A percentile compares a stretch with the other conserved stretches of the same genome.
Evolutionary conservation across 2,329 filamentous ascomycete species (phyloP).

Genomic region (Fusarium chlamydosporum): DNA sequence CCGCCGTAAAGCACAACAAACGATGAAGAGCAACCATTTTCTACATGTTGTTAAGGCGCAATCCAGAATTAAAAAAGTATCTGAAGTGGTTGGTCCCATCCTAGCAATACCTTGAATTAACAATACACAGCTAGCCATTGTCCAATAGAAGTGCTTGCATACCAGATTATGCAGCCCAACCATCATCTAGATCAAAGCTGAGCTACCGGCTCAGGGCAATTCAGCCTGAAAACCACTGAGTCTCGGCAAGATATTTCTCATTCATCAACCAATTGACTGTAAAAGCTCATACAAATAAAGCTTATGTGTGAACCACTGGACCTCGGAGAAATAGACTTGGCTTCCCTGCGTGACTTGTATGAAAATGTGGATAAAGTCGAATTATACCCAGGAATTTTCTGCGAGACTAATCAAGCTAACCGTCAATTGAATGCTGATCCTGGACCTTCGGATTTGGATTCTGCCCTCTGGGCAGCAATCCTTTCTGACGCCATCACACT

Average conservation of each 20-base stretch:
- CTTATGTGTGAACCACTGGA: no score
- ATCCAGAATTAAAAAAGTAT: no score
- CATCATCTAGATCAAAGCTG: neutral
- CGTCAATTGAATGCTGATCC: constrained; percentile 75
- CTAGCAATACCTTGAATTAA: no score
- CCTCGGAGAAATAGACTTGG: no score
- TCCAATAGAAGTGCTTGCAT: neutral
- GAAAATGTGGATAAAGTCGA: constrained; percentile 73
- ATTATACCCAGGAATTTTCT: constrained; percentile 74
- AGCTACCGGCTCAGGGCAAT: no score
- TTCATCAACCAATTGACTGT: no score
- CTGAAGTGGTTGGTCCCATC: no score
- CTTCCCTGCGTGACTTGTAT: constrained; percentile 59
- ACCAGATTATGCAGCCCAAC: neutral
- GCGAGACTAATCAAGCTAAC: constrained; percentile 64
- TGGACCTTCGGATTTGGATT: constrained; percentile 73
- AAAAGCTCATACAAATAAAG: neutral
- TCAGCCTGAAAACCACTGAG: no score
- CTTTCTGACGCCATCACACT: constrained; percentile 79
- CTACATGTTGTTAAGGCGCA: no score
- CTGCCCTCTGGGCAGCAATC: constrained; percentile 73
- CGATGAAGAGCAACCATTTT: no score
- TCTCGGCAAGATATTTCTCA: no score
- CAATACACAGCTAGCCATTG: neutral
- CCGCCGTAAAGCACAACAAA: no score